Evolutionary conservation across 108 stramenopile species (phyloP), one percentile per base, ranked within the genome.

Genomic region (Nitzschia sp.): DNA sequence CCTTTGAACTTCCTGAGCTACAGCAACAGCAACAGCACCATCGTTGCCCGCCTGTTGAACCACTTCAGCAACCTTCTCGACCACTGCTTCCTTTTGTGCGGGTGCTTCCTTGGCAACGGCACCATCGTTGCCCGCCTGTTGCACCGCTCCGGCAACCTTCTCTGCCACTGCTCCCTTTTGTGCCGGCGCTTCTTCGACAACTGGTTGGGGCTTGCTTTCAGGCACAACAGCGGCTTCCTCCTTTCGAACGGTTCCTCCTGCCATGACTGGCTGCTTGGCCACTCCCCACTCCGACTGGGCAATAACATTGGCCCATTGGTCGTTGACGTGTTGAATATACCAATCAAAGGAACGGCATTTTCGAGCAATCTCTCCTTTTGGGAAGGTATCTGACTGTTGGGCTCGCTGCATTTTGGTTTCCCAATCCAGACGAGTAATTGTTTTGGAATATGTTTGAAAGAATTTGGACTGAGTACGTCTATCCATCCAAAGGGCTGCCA

Each of bases 401-500:
- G 78, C 87, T 24, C 69, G 63, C 12, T 66, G 56, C 44, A 86
- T 34, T 6, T 83, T 81, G 50, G 82, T 88, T 53, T 82, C 72
- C 84, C 81, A 82, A 26, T 81, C 84, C 61, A 77, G 40, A 19
- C 64, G 42, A n/a, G 75, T 81, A 19, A 78, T 52, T 29, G 39
- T 59, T 12, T 54, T 34, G 8, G 81, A 78, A 53, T 82, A 80
- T n/a, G 70, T 61, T 24, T 71, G 60, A 40, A 84, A 79, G 63
- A 89, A 81, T 42, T 65, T 52, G 48, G 72, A 50, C 15, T 53
- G 63, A 26, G 70, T 58, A 10, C 42, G 41, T 29, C 81, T 80
- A 63, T 86, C 86, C 79, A 90, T 88, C 88, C 89, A 93, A 6
- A 84, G 80, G 20, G 85, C 76, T 11, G 86, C 89, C 40, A 93